Percentiles rank a stretch among this genome's conserved stretches.
These are phyloP conservation scores for Nepenthes gracilis DNA, from an alignment of 148 eudicot species.

Conservation along the genomic window DNA sequence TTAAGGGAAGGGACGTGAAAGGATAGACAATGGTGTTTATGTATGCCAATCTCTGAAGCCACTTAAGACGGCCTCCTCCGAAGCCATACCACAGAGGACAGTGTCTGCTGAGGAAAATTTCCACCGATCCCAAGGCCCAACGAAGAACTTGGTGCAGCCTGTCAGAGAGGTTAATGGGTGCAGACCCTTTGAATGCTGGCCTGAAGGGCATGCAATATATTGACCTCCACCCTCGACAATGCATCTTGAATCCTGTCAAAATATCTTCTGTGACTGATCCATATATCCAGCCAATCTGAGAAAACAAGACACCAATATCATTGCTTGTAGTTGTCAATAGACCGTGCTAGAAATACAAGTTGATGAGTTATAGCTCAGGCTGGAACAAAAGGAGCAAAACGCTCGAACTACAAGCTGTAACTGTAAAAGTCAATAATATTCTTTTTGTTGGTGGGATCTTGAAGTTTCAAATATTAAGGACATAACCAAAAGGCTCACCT, in stretches of 20 bases:
- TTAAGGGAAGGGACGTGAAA: conserved; percentile 85
- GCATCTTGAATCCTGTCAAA: conserved; percentile 97
- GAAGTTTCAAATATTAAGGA: background rate
- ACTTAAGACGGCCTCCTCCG: conserved; percentile 90
- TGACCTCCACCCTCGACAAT: conserved; percentile 99
- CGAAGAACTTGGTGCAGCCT: conserved; percentile 92
- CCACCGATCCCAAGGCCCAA: conserved; percentile 97
- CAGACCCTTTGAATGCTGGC: conserved; percentile 98
- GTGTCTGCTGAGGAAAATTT: conserved; percentile 91
- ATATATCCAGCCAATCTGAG: conserved; percentile 97
- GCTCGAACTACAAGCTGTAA: background rate
- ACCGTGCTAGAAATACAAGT: background rate
- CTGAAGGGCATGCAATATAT: conserved; percentile 95
- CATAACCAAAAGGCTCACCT: conserved; percentile 29
- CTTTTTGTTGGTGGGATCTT: background rate
- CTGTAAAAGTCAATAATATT: background rate
- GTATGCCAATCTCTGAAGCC: conserved; percentile 94
- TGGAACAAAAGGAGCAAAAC: background rate
- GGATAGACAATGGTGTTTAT: conserved; percentile 95
- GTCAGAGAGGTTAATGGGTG: conserved; percentile 96
- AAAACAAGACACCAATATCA: background rate
- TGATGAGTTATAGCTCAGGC: background rate
- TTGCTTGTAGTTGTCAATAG: background rate
- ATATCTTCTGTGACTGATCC: conserved; percentile 98
- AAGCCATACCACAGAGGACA: conserved; percentile 98